Evolutionary conservation across 2,329 filamentous ascomycete genomes (phyloP).

Genomic region (Metarhizium album): DNA sequence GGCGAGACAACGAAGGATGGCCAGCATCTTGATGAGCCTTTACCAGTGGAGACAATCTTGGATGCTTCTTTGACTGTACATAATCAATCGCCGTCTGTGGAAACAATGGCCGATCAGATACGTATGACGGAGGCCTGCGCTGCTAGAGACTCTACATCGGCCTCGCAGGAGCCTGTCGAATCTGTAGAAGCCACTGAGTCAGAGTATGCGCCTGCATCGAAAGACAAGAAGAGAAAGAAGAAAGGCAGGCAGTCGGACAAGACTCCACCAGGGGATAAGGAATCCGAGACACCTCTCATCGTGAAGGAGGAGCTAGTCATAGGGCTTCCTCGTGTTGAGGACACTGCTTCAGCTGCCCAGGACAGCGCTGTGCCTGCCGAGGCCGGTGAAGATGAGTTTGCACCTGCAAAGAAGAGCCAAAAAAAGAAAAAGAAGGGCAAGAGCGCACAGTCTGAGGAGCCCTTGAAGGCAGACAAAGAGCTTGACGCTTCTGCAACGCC

Average conservation of each 20-base stretch:
- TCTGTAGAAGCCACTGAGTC: background rate
- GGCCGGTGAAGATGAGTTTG: slow-evolving; percentile 3
- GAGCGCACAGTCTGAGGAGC: background rate
- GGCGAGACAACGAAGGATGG: slow-evolving; percentile 10
- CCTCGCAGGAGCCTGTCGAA: background rate
- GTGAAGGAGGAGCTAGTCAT: background rate
- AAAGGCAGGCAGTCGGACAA: slow-evolving; percentile 11
- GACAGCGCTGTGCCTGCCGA: slow-evolving; percentile 5
- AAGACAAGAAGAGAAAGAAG: slow-evolving; percentile 17
- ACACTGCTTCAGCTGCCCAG: slow-evolving; percentile 5
- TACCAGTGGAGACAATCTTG: background rate
- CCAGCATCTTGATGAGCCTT: no score
- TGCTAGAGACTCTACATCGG: background rate
- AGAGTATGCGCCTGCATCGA: background rate
- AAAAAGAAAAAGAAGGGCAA: slow-evolving; percentile 15
- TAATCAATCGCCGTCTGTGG: no score
- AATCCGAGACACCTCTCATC: no score
- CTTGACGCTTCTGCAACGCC: background rate
- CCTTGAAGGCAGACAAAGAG: background rate
- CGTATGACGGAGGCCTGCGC: background rate
- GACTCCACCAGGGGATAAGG: background rate
- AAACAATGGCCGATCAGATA: background rate
- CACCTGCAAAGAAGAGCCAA: slow-evolving; percentile 11
- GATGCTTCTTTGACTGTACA: background rate
- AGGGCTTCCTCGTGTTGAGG: background rate